Percentiles rank a stretch among this genome's conserved stretches.
phyloP scores from a whole-genome alignment of 768 basidiomycete species.

The Mycena filopes region DNA sequence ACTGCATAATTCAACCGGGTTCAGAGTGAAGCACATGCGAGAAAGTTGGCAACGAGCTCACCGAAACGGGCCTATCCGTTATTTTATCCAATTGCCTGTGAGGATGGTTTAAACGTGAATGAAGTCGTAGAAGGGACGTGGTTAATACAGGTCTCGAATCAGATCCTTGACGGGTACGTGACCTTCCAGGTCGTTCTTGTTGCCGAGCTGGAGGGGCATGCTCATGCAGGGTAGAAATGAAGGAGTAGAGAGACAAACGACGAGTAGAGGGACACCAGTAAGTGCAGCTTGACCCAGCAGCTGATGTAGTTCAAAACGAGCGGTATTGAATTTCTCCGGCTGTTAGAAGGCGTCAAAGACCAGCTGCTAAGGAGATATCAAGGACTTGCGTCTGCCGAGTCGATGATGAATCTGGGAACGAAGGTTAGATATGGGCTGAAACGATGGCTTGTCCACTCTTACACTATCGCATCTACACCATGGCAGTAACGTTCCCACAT shows the following conservation, averaged over 20 bases:
- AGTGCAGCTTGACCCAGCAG: conserved; percentile 75
- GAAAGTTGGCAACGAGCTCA: conserved; percentile 51
- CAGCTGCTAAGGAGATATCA: neutral
- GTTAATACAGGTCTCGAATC: conserved; percentile 70
- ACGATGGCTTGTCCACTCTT: too few species aligned
- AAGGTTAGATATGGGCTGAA: too few species aligned
- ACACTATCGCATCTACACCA: conserved; percentile 94
- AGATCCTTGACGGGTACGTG: conserved; percentile 86
- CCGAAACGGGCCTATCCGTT: conserved; percentile 84
- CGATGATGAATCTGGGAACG: conserved; percentile 83
- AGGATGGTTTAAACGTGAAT: neutral
- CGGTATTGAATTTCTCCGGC: conserved; percentile 86
- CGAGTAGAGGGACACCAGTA: conserved; percentile 80
- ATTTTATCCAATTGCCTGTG: conserved; percentile 83
- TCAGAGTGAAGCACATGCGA: neutral
- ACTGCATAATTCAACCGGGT: conserved; percentile 51
- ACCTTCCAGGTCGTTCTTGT: conserved; percentile 89
- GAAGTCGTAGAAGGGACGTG: conserved; percentile 2
- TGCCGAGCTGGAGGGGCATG: conserved; percentile 70
- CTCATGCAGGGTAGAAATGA: neutral
- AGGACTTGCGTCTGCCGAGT: conserved; percentile 81
- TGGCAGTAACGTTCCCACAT: conserved; percentile 95
- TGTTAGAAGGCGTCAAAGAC: conserved; percentile 41
- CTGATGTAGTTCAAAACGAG: conserved; percentile 86
- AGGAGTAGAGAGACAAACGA: conserved; percentile 60